Base-by-base conservation (phyloP, 2,329 filamentous ascomycete species). In the Ophiocordyceps unilateralis region DNA sequence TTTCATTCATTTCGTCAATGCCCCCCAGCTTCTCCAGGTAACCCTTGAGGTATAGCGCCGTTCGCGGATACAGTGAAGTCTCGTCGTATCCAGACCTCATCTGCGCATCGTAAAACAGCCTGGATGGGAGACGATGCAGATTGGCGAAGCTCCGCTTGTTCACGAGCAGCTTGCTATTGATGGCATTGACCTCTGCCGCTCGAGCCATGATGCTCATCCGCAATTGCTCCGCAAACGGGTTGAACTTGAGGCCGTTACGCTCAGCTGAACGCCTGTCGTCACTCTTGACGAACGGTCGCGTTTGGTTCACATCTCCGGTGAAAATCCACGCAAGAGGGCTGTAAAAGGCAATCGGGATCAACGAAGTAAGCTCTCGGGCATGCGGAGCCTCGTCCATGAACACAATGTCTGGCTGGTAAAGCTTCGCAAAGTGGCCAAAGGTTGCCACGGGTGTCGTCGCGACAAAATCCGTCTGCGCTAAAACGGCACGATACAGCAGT, bases 341-440 rank as follows among this genome's bases (percentile, higher is more conserved):
- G 40, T 62, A 68, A 23, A 59, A 63, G 0, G 65, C 65, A 19
- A 70, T 52, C 0, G 66, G 56, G 1, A 70, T 67, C 17, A 70
- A 49, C 0, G 62, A 63, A 0, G 66, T 67, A 0, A 69, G 51
- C 47, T 70, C 67, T 15, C 66, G 53, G 0, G 64, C 64, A 39
- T 70, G 66, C 0, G 65, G 62, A 0, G 64, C 62, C 56, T 93
- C 85, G 38, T 88, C 86, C 48, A 93, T 83, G 54, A 93, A 88
- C 1, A 91, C 76, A 48, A 93, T 78, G 51, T 91, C 83, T 0
- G 86, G 84, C 48, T 82, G 80, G 26, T 87, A 85, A 7, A 86
- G 53, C 2, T 53, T 56, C 0, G 56, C 49, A 28, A 69, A 65
- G 0, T 52, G 49, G 0, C 58, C 58, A 4, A 55, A 59, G 0